A percentile compares a stretch with the other conserved stretches of the same genome.
Evolutionary conservation across 495 filamentous ascomycete species (phyloP).

Genomic region (Daldinia caldariorum): DNA sequence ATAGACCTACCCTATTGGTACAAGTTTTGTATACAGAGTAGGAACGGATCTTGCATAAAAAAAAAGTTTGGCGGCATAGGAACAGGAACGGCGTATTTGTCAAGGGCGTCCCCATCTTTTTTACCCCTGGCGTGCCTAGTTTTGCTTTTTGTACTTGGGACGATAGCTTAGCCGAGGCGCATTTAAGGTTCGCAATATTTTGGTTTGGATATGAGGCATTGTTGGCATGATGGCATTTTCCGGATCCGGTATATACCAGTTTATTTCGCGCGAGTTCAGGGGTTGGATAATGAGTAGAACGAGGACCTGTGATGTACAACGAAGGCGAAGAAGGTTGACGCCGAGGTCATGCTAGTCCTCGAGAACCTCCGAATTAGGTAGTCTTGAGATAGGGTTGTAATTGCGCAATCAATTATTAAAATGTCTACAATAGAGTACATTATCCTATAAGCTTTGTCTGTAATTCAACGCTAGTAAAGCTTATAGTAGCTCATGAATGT

Average conservation of each 20-base stretch:
- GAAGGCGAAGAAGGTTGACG: not conserved
- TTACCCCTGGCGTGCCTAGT: conserved; percentile 29
- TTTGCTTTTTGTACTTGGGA: conserved; percentile 14
- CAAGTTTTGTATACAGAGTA: conserved; percentile 40
- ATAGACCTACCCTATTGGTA: conserved; percentile 32
- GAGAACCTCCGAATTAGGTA: not conserved
- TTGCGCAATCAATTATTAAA: conserved; percentile 22
- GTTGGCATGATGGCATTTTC: conserved; percentile 36
- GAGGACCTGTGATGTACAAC: not conserved
- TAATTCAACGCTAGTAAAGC: conserved; percentile 5
- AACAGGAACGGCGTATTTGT: conserved; percentile 34
- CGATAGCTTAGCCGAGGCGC: conserved; percentile 14
- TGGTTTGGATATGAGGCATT: conserved; percentile 23
- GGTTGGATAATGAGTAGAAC: conserved; percentile 8
- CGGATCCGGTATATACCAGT: conserved; percentile 44
- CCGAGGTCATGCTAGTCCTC: not conserved
- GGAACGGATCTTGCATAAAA: conserved; percentile 41
- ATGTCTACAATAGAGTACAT: conserved; percentile 6
- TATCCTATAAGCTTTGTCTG: conserved; percentile 3
- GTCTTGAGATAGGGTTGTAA: conserved; percentile 16
- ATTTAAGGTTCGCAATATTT: conserved; percentile 20
- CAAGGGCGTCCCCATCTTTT: conserved; percentile 21
- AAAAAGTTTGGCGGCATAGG: conserved; percentile 28
- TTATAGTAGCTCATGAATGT: not conserved
- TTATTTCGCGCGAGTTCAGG: conserved; percentile 12